Evolutionary conservation across 2,329 filamentous ascomycete genomes (phyloP), one percentile per base, ranked within the genome.

Genomic region (Ceratocystiopsis brevicomis): DNA sequence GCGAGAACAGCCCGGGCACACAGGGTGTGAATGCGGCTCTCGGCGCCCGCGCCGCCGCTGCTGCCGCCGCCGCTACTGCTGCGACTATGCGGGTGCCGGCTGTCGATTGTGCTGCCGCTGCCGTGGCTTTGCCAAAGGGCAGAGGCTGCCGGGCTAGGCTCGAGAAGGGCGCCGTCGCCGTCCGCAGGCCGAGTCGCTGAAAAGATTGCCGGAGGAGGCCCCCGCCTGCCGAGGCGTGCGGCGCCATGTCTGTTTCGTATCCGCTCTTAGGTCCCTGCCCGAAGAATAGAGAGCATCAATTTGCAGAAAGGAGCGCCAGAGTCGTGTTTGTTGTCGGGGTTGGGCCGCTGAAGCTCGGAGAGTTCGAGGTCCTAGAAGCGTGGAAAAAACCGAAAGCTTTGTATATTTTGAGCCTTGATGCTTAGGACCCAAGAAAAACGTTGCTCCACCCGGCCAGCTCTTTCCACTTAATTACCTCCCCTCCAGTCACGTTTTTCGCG

Each of bases 151-250:
- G 33, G 33, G 30, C 10, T 6, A 25, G 30, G 19, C 15, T 30
- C 14, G 34, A 32, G 21, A 18, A 32, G 44, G 42, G 57, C 53
- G 53, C 3, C 63, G 61, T 46, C 59, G 64, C 46, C 61, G 51
- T 34, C 61, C 54, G 10, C 60, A 60, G 54, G 44, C 60, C 63
- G 47, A 76, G 59, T 44, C 64, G 63, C 48, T 61, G 64, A 25
- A 76, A 64, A 54, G 69, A 68, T 56, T 62, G 63, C 51, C 65
- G 54, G 47, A 76, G 60, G 53, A 62, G 57, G 48, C 46, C 44
- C 5, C 45, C 41, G 41, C 45, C 44, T 9, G 62, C 60, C 39
- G 66, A 56, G 52, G 54, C 56, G 48, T 60, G 54, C 53, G 25
- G 25, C 25, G 54, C 52, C 51, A 51, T 45, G 32, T 18, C 40